A percentile compares a stretch with the other conserved stretches of the same genome.
Evolutionary conservation across 2,329 filamentous ascomycete genomes (phyloP).

Genomic region (Gliomastix tumulicola): DNA sequence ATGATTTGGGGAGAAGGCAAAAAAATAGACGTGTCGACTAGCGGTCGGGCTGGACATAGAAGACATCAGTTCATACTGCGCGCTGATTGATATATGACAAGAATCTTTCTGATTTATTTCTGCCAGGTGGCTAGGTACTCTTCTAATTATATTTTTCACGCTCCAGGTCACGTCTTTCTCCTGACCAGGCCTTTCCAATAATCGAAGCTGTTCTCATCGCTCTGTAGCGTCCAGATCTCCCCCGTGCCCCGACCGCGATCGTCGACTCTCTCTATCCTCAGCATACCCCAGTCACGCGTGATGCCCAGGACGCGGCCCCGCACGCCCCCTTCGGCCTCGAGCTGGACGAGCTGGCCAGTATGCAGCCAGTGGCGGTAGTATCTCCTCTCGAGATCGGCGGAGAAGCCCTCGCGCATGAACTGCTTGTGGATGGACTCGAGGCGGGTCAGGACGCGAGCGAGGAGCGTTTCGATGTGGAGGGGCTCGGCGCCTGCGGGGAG

Average conservation of each 20-base stretch:
- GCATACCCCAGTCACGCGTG: conserved; percentile 82
- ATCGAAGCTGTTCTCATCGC: conserved; percentile 97
- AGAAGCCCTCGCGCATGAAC: conserved; percentile 74
- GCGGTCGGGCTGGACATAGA: not conserved
- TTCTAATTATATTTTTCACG: too few relatives aligned
- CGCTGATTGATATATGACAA: not conserved
- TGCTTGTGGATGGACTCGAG: conserved; percentile 71
- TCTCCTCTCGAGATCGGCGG: conserved; percentile 59
- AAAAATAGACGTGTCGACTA: not conserved
- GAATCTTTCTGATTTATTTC: not conserved
- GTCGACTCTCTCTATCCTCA: conserved; percentile 77
- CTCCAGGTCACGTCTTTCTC: too few relatives aligned
- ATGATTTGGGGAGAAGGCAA: not conserved
- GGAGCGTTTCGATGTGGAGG: conserved; percentile 70
- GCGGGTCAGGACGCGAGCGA: conserved; percentile 70
- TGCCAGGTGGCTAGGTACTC: conserved; percentile 23
- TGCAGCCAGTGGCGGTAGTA: conserved; percentile 90
- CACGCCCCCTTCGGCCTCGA: conserved; percentile 74
- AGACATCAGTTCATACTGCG: not conserved
- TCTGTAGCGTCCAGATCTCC: conserved; percentile 77
- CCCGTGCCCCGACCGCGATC: conserved; percentile 68
- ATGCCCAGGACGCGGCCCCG: conserved; percentile 78
- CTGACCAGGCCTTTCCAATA: conserved; percentile 86
- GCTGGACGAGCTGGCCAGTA: conserved; percentile 59
- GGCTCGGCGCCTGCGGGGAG: conserved; percentile 43